Evolutionary conservation across 129 eudicot genomes (phyloP).

Genomic region (Calendula officinalis): DNA sequence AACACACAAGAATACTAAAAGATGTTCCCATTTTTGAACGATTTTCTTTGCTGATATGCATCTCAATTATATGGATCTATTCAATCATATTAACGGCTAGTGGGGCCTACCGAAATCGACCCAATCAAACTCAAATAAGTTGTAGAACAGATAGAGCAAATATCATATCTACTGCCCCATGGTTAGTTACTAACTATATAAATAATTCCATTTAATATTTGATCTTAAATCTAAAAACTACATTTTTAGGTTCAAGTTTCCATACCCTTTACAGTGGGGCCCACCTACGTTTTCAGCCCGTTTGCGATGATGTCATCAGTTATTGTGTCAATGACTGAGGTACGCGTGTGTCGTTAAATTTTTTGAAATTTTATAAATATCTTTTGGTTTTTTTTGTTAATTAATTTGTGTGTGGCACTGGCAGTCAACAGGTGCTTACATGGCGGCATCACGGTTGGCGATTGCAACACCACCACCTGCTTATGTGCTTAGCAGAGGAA

Average conservation of each 20-base stretch:
- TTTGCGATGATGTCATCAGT: conserved; percentile 99
- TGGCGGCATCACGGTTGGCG: conserved; percentile 98
- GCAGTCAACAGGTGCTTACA: conserved; percentile 92
- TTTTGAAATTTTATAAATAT: neutral
- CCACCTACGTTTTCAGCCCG: conserved; percentile 90
- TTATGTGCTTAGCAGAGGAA: conserved; percentile 95
- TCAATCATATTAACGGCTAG: conserved; percentile 79
- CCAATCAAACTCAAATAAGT: conserved; percentile 56
- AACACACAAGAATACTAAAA: conserved; percentile 70
- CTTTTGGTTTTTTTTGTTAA: neutral
- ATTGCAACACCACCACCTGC: conserved; percentile 99
- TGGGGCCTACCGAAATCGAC: conserved; percentile 80
- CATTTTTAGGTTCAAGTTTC: conserved; percentile 77
- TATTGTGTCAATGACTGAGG: conserved; percentile 96
- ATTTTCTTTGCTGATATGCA: conserved; percentile 72
- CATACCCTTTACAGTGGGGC: conserved; percentile 99
- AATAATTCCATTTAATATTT: neutral
- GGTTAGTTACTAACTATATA: conserved; percentile 39
- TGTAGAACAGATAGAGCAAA: conserved; percentile 93
- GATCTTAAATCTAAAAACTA: conserved; percentile 12
- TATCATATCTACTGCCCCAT: conserved; percentile 92
- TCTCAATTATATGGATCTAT: conserved; percentile 78
- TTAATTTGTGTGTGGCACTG: conserved; percentile 14
- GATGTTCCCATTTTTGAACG: conserved; percentile 93
- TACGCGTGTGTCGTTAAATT: conserved; percentile 16